Percentiles rank a stretch among this genome's conserved stretches.
Evolutionary conservation across 371 early-diverging fungal species (phyloP).

Genomic region (Cokeromyces recurvatus): DNA sequence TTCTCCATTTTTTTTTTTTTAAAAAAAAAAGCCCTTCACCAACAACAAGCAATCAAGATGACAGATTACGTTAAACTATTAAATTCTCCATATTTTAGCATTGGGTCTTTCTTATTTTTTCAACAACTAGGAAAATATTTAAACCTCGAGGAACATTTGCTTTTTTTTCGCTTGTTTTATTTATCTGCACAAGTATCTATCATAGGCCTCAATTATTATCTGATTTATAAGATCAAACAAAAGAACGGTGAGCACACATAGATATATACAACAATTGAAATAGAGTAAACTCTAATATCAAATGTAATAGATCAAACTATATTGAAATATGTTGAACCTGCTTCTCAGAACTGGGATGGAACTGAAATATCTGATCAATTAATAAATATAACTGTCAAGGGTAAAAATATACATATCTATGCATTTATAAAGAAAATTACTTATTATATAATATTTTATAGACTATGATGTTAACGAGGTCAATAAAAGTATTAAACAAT

Average conservation of each 20-base stretch:
- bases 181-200: slow-evolving; percentile 17
- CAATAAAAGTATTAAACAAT: slow-evolving; percentile 61
- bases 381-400: slow-evolving; percentile 24
- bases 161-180: slow-evolving; percentile 22
- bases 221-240: slow-evolving; percentile 20
- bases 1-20: too few species aligned
- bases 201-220: slow-evolving; percentile 18
- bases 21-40: too few species aligned
- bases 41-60: too few species aligned
- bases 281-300: neutral
- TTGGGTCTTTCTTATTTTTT: slow-evolving; percentile 25
- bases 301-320: slow-evolving; percentile 24
- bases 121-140: slow-evolving; percentile 28
- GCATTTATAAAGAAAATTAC: neutral
- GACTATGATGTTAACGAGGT: slow-evolving; percentile 78
- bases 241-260: slow-evolving; percentile 27
- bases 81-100: slow-evolving; percentile 20
- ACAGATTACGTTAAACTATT: neutral
- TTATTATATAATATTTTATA: too few species aligned
- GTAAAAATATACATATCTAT: slow-evolving; percentile 7
- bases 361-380: slow-evolving; percentile 20
- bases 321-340: slow-evolving; percentile 34
- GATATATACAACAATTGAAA: neutral
- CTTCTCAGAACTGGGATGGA: slow-evolving; percentile 31
- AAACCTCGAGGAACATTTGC: slow-evolving; percentile 24